Percentiles rank a stretch among this genome's conserved stretches.
Conservation (phyloP, 2,329 filamentous ascomycete species). For the Davidsoniella neocaledoniae region DNA sequence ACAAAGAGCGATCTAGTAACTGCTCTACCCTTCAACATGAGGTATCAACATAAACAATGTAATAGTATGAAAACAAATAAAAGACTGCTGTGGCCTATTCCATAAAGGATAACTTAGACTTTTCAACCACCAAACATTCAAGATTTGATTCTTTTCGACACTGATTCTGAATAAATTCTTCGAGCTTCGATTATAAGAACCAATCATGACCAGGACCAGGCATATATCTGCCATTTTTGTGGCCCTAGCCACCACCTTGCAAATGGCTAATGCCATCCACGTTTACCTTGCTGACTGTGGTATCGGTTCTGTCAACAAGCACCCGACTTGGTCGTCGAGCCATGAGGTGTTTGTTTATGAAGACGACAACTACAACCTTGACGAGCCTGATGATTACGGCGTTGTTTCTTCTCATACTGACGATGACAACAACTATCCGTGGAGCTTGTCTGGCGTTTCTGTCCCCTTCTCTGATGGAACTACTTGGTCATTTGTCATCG, state of each 20-base stretch:
- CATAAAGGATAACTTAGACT: no score
- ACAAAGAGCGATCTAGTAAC: no score
- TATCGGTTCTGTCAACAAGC: background rate
- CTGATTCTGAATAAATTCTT: no score
- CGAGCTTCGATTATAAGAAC: no score
- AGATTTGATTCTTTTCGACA: no score
- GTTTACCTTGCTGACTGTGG: constrained; percentile 7
- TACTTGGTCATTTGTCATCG: constrained; percentile 5
- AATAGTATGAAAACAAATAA: no score
- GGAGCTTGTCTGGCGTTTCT: constrained; percentile 4
- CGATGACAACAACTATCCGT: constrained; percentile 2
- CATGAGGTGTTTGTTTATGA: constrained; percentile 3
- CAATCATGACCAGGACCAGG: background rate
- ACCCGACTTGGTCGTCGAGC: constrained; percentile 2
- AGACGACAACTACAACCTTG: background rate
- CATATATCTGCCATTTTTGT: constrained; percentile 1
- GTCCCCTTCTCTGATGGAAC: constrained; percentile 3
- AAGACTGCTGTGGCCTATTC: no score
- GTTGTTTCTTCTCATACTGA: background rate
- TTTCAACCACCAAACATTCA: no score
- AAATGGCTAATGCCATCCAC: background rate
- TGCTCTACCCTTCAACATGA: no score
- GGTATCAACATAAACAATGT: no score
- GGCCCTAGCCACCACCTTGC: background rate
- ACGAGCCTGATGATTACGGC: background rate